Evolutionary conservation across 345 rosid genomes (phyloP), one percentile per base, ranked within the genome.

Genomic region (Ceriops zippeliana): DNA sequence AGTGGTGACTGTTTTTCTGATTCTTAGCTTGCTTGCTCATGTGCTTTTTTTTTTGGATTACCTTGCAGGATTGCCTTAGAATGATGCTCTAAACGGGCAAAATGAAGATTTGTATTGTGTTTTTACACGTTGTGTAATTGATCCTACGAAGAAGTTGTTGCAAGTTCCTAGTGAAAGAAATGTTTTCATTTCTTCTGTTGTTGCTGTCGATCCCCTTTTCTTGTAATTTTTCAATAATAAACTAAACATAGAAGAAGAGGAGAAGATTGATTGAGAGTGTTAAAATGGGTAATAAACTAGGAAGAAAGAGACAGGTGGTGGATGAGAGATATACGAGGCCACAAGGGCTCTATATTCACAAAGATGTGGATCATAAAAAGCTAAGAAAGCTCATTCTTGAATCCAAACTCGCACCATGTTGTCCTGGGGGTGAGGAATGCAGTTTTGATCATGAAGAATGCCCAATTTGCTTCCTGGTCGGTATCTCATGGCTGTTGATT

Each of bases 361-460:
- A 85, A 80, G 99, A 96, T 83, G 96, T 96, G 38, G 99, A 96
- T 74, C 73, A 85, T 72, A 96, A 96, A 85, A 96, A 90, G 95
- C 90, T 96, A 19, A 83, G 89, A 67, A 96, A 92, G 84, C 92
- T 96, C 17, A 96, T 96, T 70, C 85, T 92, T 2, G 99, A 92
- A 49, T 91, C 95, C 38, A 96, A 92, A 85, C 96, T 96, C 59
- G 97, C 99, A 66, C 98, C 99, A 4, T 96, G 99, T 82, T 96
- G 84, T 78, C 97, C 98, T 1, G 99, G 99, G 5, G 92, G 84
- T 7, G 98, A 96, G 47, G 99, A 96, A 32, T 82, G 84, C 68
- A 72, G 82, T 31, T 69, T 61, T 34, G 99, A 96, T 73, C 88
- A 84, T 34, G 99, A 96, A 86, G 99, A 96, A 74, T 92, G 98